Conservation (phyloP, 75 land plant genomes). For the Isoetes taiwanensis region DNA sequence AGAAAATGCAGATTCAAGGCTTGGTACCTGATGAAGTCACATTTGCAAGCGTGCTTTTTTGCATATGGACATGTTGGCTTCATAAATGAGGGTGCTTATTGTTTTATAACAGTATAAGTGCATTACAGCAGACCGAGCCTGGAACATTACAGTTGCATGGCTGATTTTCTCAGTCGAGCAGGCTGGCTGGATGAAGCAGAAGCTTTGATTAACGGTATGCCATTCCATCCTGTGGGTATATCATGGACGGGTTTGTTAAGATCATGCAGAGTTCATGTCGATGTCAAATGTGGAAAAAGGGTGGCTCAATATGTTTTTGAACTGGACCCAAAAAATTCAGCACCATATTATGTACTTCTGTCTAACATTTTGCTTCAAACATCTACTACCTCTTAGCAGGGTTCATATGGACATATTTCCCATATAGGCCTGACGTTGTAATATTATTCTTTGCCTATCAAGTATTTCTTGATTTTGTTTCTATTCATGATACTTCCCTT, state of each 20-base stretch:
- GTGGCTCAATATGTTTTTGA: background rate
- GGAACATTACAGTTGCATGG: conserved; percentile 12
- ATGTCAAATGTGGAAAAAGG: background rate
- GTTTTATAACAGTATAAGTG: background rate
- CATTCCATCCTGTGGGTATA: conserved; percentile 3
- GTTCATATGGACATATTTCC: too few relatives aligned
- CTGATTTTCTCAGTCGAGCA: conserved; percentile 9
- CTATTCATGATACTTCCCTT: too few relatives aligned
- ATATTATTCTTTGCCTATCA: too few relatives aligned
- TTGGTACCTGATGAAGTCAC: conserved; percentile 21
- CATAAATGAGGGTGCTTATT: background rate
- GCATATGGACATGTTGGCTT: background rate
- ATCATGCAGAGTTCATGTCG: conserved; percentile 5
- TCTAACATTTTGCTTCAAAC: conserved; percentile 11
- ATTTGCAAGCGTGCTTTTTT: too few relatives aligned
- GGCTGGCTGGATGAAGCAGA: background rate
- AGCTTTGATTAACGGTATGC: conserved; percentile 9
- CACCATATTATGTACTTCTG: conserved; percentile 2
- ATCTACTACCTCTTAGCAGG: too few relatives aligned
- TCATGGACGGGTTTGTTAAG: conserved; percentile 5
- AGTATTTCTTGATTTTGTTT: too few relatives aligned
- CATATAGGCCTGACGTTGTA: too few relatives aligned
- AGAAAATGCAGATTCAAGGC: conserved; percentile 30
- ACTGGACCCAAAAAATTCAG: background rate
- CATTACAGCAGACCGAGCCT: background rate